Conservation (phyloP, 768 basidiomycete genomes). For the Lactarius quietus region DNA sequence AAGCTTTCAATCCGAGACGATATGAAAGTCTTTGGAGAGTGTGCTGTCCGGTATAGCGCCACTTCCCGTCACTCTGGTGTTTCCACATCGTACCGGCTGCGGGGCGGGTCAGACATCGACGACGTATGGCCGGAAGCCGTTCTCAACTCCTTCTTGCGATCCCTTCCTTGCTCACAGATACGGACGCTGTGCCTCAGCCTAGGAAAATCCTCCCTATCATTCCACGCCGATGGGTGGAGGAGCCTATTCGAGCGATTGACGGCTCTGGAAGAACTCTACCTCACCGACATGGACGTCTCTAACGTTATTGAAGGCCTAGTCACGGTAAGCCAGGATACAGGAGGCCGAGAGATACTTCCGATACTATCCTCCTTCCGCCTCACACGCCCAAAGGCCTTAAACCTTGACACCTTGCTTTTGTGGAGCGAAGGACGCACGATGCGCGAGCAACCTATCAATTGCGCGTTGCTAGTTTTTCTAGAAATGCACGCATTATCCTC, state of each 20-base stretch:
- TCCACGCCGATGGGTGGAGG: conserved; percentile 20
- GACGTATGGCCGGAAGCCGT: conserved; percentile 23
- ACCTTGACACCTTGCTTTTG: conserved; percentile 9
- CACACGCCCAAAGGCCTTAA: conserved; percentile 17
- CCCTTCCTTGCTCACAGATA: conserved; percentile 21
- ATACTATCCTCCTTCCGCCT: conserved; percentile 11
- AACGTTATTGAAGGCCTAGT: conserved; percentile 15
- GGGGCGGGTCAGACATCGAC: neutral
- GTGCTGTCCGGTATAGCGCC: conserved; percentile 23
- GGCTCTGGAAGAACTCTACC: conserved; percentile 15
- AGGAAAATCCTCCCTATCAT: conserved; percentile 8
- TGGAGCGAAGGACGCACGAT: conserved; percentile 13
- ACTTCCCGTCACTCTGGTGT: conserved; percentile 23
- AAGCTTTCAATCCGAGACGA: conserved; percentile 22
- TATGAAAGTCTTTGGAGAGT: conserved; percentile 17
- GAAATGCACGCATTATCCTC: neutral
- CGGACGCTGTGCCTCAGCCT: conserved; percentile 17
- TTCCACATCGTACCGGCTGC: conserved; percentile 23
- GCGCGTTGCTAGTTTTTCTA: conserved; percentile 12
- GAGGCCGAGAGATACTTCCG: conserved; percentile 1
- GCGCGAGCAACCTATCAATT: neutral
- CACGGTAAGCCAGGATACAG: neutral
- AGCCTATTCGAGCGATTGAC: conserved; percentile 18
- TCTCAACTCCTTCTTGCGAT: conserved; percentile 19
- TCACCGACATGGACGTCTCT: conserved; percentile 17